phyloP scores from a whole-genome alignment of 78 protist species.

The Dictyostelium brefeldianum region DNA sequence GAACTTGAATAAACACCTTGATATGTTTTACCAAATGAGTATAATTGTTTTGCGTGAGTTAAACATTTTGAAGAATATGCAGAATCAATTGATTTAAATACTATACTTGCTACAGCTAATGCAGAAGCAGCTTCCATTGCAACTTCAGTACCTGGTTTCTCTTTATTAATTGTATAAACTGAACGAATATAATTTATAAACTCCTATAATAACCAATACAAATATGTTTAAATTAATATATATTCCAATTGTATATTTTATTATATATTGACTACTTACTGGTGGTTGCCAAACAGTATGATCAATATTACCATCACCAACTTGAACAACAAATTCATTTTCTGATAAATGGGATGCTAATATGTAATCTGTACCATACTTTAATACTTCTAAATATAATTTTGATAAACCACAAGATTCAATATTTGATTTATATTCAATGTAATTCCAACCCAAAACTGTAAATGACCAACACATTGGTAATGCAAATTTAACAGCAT shows the following conservation, averaged over 20 bases:
- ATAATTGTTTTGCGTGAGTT: slow-evolving; percentile 24
- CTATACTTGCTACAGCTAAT: slow-evolving; percentile 19
- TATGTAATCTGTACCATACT: slow-evolving; percentile 61
- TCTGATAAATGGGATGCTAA: slow-evolving; percentile 54
- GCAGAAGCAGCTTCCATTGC: slow-evolving; percentile 73
- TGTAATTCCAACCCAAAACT: slow-evolving; percentile 53
- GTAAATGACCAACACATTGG: slow-evolving; percentile 56
- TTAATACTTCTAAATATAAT: slow-evolving; percentile 31
- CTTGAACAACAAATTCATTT: slow-evolving; percentile 54
- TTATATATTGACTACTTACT: neutral
- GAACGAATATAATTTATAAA: slow-evolving; percentile 17
- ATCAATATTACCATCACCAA: slow-evolving; percentile 65
- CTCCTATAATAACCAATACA: no score
- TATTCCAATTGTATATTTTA: no score
- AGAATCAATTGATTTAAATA: slow-evolving; percentile 27
- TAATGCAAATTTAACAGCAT: slow-evolving; percentile 17
- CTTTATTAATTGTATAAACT: slow-evolving; percentile 6
- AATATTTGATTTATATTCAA: slow-evolving; percentile 9
- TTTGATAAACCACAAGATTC: neutral
- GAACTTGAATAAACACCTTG: slow-evolving; percentile 33
- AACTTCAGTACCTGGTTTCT: slow-evolving; percentile 62
- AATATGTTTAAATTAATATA: no score
- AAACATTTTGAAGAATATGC: slow-evolving; percentile 32
- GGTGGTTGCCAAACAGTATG: slow-evolving; percentile 80
- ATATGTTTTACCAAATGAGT: slow-evolving; percentile 31